phyloP scores from a whole-genome alignment of 2,329 filamentous ascomycete genomes.

The Xylaria sp. region DNA sequence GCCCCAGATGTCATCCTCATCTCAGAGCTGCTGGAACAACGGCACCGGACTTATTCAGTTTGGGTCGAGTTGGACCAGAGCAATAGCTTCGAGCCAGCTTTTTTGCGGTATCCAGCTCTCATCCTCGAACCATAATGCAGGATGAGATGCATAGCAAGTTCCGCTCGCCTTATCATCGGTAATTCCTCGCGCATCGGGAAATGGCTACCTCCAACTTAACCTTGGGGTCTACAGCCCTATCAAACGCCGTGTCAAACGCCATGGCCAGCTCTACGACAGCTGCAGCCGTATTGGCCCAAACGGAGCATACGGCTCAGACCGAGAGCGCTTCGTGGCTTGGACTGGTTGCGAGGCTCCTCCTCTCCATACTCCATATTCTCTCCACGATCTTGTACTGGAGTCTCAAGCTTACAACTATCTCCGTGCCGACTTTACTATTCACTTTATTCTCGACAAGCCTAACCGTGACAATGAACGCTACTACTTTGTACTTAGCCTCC shows the following conservation, averaged over 20 bases:
- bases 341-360: conserved; percentile 59
- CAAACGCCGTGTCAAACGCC: conserved; percentile 35
- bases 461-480: conserved; percentile 98
- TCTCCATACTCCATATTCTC: conserved; percentile 60
- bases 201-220: conserved; percentile 20
- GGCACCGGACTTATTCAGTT: conserved; percentile 19
- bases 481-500: conserved; percentile 72
- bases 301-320: conserved; percentile 33
- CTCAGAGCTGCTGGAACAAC: conserved; percentile 16
- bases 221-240: conserved; percentile 28
- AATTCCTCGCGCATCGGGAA: neutral
- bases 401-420: conserved; percentile 85
- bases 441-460: conserved; percentile 65
- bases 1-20: conserved; percentile 31
- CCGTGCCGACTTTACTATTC: conserved; percentile 86
- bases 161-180: neutral
- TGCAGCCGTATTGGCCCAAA: conserved; percentile 31
- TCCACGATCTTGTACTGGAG: conserved; percentile 74
- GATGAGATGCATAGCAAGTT: conserved; percentile 31
- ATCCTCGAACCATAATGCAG: conserved; percentile 23
- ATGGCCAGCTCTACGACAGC: conserved; percentile 35
- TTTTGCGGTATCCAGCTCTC: conserved; percentile 4
- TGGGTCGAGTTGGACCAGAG: conserved; percentile 12
- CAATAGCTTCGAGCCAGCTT: neutral
- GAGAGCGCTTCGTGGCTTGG: conserved; percentile 58